Conservation (phyloP, 2,329 filamentous ascomycete species). For the Clarireedia monteithiana region DNA sequence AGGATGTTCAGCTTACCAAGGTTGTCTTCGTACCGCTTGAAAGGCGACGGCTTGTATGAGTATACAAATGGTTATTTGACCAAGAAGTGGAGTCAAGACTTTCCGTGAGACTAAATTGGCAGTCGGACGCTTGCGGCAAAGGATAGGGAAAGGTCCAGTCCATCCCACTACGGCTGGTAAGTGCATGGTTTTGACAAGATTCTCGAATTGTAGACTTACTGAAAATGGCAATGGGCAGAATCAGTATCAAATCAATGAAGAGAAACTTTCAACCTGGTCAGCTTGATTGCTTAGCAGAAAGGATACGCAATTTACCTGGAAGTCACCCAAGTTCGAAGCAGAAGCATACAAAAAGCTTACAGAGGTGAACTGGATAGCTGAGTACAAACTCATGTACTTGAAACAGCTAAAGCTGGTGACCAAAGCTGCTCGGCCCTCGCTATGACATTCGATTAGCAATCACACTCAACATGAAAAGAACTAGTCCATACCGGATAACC, state of each 20-base stretch:
- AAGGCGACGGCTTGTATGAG: conserved; percentile 69
- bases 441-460: conserved; percentile 16
- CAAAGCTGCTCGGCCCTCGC: conserved; percentile 86
- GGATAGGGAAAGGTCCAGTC: conserved; percentile 72
- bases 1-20: conserved; percentile 53
- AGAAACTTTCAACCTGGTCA: conserved; percentile 52
- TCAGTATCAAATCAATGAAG: conserved; percentile 88
- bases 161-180: conserved; percentile 77
- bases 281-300: background rate
- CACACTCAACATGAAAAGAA: background rate
- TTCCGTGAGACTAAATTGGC: conserved; percentile 89
- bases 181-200: conserved; percentile 1
- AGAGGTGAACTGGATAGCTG: conserved; percentile 96
- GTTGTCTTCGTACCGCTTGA: conserved; percentile 64
- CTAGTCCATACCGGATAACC: conserved; percentile 61
- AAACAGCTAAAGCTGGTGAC: conserved; percentile 99
- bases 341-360: conserved; percentile 95
- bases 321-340: conserved; percentile 91
- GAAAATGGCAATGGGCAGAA: conserved; percentile 93
- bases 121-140: conserved; percentile 81
- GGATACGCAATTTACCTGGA: conserved; percentile 50
- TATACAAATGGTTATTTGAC: conserved; percentile 79
- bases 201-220: conserved; percentile 42
- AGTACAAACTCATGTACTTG: conserved; percentile 99
- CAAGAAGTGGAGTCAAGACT: conserved; percentile 79